Percentiles rank a stretch among this genome's conserved stretches.
Evolutionary conservation across 2,329 filamentous ascomycete species (phyloP).

Genomic region (Coccinonectria pachysandricola): DNA sequence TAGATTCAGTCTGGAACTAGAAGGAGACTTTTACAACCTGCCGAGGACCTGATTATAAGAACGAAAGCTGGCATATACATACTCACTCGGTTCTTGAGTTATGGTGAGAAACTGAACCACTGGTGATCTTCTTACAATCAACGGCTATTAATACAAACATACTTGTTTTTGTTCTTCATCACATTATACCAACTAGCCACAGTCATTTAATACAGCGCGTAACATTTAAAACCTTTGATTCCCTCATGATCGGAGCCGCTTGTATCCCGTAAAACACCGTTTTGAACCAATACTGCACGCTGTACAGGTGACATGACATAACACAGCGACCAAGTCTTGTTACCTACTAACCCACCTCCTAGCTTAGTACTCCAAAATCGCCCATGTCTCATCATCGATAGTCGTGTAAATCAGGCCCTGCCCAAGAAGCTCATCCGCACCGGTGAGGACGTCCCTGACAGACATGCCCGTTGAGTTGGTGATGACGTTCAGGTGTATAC

Average conservation of each 20-base stretch:
- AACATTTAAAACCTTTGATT: constrained; percentile 15
- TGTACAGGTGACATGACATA: constrained; percentile 2
- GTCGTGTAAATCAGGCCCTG: constrained; percentile 79
- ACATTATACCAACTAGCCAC: constrained; percentile 11
- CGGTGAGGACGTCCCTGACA: constrained; percentile 59
- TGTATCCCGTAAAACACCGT: constrained; percentile 16
- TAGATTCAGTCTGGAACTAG: too few relatives aligned
- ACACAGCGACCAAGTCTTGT: neutral
- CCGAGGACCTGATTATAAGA: too few relatives aligned
- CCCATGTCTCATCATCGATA: constrained; percentile 87
- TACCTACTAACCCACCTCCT: neutral
- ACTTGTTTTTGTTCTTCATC: constrained; percentile 7
- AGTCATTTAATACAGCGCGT: constrained; percentile 19
- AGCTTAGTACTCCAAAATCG: constrained; percentile 58
- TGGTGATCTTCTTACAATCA: constrained; percentile 2
- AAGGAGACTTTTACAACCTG: too few relatives aligned
- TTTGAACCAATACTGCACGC: constrained; percentile 12
- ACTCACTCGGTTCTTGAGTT: too few relatives aligned
- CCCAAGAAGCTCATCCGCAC: constrained; percentile 69
- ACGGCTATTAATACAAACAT: constrained; percentile 12
- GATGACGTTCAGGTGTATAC: constrained; percentile 71
- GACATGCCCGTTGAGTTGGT: constrained; percentile 55
- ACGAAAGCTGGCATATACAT: too few relatives aligned
- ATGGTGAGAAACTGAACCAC: too few relatives aligned
- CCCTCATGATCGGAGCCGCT: constrained; percentile 14